phyloP scores from a whole-genome alignment of 2,329 filamentous ascomycete species.

The Aphanocladium album region DNA sequence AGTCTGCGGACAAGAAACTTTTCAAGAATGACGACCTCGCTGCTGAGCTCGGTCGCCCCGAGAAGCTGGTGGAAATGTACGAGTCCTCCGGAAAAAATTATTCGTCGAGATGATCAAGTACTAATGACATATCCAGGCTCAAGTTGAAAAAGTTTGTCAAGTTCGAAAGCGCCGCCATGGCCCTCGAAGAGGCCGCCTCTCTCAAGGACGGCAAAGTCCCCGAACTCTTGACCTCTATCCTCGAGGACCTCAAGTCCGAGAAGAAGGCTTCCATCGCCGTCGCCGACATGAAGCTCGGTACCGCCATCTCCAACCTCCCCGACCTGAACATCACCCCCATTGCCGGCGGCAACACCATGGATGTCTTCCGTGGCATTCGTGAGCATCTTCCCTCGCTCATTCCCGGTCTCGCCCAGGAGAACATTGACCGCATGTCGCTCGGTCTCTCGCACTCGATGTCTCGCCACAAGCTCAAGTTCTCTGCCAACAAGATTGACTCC shows the following conservation, averaged over 20 bases:
- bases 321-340: constrained; percentile 80
- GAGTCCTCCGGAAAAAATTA: constrained; percentile 31
- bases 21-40: constrained; percentile 80
- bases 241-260: constrained; percentile 91
- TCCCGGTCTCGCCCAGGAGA: constrained; percentile 76
- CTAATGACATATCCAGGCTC: constrained; percentile 48
- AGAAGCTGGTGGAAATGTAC: constrained; percentile 82
- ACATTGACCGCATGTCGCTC: constrained; percentile 89
- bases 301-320: constrained; percentile 87
- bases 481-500: constrained; percentile 95
- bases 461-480: constrained; percentile 97
- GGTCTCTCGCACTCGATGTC: constrained; percentile 96
- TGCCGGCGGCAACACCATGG: constrained; percentile 56
- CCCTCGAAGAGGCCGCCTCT: constrained; percentile 83
- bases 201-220: constrained; percentile 94
- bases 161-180: constrained; percentile 88
- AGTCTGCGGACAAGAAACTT: constrained; percentile 97
- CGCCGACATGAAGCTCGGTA: constrained; percentile 86
- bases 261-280: constrained; percentile 95
- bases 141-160: constrained; percentile 97
- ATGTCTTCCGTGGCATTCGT: constrained; percentile 91
- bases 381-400: constrained; percentile 86
- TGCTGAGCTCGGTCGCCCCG: constrained; percentile 69
- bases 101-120: constrained; percentile 9
- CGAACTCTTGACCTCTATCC: constrained; percentile 72